A percentile compares a stretch with the other conserved stretches of the same genome.
phyloP scores from a whole-genome alignment of 2,329 filamentous ascomycete genomes.

The Penicillium freii region DNA sequence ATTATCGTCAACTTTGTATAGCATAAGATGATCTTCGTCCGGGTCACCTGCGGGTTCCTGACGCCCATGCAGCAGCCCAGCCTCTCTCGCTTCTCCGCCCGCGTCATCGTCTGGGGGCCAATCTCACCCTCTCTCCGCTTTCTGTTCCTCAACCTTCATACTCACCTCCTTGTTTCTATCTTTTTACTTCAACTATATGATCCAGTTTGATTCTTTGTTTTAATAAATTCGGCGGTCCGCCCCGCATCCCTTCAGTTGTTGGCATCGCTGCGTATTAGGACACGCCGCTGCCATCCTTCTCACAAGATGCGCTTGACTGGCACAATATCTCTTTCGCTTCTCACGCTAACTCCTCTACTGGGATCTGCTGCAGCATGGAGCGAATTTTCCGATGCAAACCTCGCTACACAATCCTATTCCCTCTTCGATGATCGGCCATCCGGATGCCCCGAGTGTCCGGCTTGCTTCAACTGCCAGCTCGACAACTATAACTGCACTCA shows the following conservation, averaged over 20 bases:
- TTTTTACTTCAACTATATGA: conserved; percentile 5
- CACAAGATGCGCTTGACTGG: conserved; percentile 31
- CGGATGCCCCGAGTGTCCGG: conserved; percentile 41
- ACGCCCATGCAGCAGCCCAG: conserved; percentile 24
- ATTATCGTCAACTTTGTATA: background rate
- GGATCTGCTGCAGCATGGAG: conserved; percentile 25
- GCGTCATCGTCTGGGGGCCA: conserved; percentile 31
- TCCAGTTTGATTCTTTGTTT: background rate
- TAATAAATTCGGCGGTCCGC: conserved; percentile 7
- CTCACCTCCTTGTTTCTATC: conserved; percentile 3
- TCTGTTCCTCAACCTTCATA: conserved; percentile 8
- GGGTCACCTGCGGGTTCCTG: conserved; percentile 16
- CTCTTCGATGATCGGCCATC: conserved; percentile 69
- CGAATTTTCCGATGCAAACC: conserved; percentile 61
- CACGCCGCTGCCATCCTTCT: conserved; percentile 10
- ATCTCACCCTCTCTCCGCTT: conserved; percentile 19
- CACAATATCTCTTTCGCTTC: conserved; percentile 24
- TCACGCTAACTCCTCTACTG: conserved; percentile 27
- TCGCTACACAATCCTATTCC: conserved; percentile 65
- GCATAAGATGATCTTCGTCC: background rate
- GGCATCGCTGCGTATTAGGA: conserved; percentile 2
- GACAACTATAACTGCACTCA: conserved; percentile 89
- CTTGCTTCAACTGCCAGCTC: conserved; percentile 94
- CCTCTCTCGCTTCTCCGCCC: conserved; percentile 29
- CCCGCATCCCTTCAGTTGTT: conserved; percentile 9